phyloP scores from a whole-genome alignment of 2,329 filamentous ascomycete species.

The Trichophyton simii region DNA sequence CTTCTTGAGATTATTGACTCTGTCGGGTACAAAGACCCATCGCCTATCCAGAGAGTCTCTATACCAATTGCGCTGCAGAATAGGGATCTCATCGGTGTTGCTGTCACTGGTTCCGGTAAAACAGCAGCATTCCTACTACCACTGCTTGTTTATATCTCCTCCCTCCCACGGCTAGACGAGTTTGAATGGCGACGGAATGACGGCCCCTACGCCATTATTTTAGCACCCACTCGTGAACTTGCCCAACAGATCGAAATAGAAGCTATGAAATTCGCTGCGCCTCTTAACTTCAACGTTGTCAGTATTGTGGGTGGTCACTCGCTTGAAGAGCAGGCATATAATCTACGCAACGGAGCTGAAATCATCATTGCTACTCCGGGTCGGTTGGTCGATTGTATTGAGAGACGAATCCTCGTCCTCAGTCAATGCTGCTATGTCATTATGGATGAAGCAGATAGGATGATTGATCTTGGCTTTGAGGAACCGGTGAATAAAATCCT shows the following conservation, averaged over 20 bases:
- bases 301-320: conserved; percentile 97
- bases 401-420: conserved; percentile 78
- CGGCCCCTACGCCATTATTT: conserved; percentile 90
- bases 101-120: conserved; percentile 96
- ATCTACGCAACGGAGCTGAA: conserved; percentile 81
- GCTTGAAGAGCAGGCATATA: conserved; percentile 84
- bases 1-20: conserved; percentile 69
- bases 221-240: conserved; percentile 91
- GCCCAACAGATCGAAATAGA: conserved; percentile 95
- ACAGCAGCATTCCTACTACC: conserved; percentile 91
- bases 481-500: conserved; percentile 96
- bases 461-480: conserved; percentile 98
- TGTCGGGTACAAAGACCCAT: conserved; percentile 85
- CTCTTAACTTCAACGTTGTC: conserved; percentile 85
- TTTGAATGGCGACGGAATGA: conserved; percentile 77
- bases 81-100: conserved; percentile 93
- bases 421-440: conserved; percentile 97
- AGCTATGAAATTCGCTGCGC: conserved; percentile 79
- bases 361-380: conserved; percentile 98
- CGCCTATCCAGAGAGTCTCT: conserved; percentile 81
- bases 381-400: conserved; percentile 92
- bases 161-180: conserved; percentile 73
- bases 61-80: conserved; percentile 91
- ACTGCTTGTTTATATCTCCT: conserved; percentile 84
- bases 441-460: conserved; percentile 98